Conservation (phyloP, 192 early-diverging fungal genomes). For the Gaertneriomyces sp. region DNA sequence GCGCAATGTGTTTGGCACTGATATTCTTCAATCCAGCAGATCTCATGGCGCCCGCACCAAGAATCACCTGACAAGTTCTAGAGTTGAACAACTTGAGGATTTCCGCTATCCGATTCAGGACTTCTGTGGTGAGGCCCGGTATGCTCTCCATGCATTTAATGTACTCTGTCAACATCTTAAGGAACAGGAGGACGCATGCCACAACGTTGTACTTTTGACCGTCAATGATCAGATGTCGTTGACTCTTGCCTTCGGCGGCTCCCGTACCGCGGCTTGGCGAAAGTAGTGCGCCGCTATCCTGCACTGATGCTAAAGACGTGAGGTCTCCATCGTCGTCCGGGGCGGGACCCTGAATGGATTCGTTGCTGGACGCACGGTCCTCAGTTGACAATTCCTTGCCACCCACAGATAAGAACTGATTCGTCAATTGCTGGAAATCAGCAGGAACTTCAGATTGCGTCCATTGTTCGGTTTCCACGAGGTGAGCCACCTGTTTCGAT, state of each 20-base stretch:
- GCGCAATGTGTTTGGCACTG: slow-evolving; percentile 76
- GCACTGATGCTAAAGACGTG: background rate
- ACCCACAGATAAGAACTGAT: slow-evolving; percentile 60
- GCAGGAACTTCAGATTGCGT: slow-evolving; percentile 84
- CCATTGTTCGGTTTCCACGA: slow-evolving; percentile 98
- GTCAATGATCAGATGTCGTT: slow-evolving; percentile 66
- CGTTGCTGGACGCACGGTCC: slow-evolving; percentile 24
- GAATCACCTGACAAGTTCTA: slow-evolving; percentile 90
- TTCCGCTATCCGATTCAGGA: slow-evolving; percentile 85
- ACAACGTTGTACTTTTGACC: slow-evolving; percentile 82
- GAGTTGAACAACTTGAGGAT: slow-evolving; percentile 91
- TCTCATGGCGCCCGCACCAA: slow-evolving; percentile 93
- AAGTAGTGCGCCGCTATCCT: background rate
- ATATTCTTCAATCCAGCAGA: slow-evolving; percentile 98
- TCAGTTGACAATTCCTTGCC: background rate
- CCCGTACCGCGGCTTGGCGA: slow-evolving; percentile 2
- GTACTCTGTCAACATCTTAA: slow-evolving; percentile 92
- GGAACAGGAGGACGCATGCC: slow-evolving; percentile 78
- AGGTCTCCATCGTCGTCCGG: background rate
- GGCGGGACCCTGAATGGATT: slow-evolving; percentile 31
- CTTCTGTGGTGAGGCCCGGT: slow-evolving; percentile 72
- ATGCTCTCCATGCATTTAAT: slow-evolving; percentile 79
- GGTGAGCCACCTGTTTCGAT: slow-evolving; percentile 74
- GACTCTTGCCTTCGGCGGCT: slow-evolving; percentile 3
- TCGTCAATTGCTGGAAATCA: slow-evolving; percentile 86